phyloP scores from a whole-genome alignment of 208 protist species.

The Trypanosomatidae sp. region DNA sequence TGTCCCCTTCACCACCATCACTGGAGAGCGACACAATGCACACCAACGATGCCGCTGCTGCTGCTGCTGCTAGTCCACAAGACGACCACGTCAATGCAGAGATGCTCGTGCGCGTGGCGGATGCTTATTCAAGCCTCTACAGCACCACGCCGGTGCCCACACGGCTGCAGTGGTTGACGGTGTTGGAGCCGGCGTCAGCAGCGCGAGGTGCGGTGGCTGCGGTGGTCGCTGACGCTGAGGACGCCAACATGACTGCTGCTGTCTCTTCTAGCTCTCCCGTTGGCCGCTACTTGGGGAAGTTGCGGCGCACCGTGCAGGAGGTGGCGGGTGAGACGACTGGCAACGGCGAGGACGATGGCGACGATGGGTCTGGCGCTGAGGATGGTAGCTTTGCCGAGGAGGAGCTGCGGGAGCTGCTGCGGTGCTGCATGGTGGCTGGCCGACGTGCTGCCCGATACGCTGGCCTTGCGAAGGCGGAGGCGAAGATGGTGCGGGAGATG shows the following conservation, averaged over 20 bases:
- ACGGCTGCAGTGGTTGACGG: slow-evolving; percentile 27
- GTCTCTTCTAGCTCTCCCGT: background rate
- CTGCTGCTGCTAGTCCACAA: too few species aligned
- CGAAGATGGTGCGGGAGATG: slow-evolving; percentile 21
- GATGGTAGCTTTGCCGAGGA: slow-evolving; percentile 59
- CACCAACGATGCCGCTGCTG: too few species aligned
- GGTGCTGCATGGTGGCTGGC: slow-evolving; percentile 37
- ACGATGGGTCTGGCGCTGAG: too few species aligned
- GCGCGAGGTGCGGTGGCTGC: background rate
- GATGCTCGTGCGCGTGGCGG: slow-evolving; percentile 19
- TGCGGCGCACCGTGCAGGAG: background rate
- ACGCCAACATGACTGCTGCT: background rate
- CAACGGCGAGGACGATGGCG: slow-evolving; percentile 11
- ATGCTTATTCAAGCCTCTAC: slow-evolving; percentile 46
- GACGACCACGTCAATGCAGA: too few species aligned
- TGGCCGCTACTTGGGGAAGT: slow-evolving; percentile 13
- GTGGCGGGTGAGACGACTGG: background rate
- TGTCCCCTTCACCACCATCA: too few species aligned
- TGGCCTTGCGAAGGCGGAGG: slow-evolving; percentile 3
- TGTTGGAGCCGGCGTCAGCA: background rate
- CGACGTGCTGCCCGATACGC: slow-evolving; percentile 21
- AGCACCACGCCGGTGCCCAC: slow-evolving; percentile 50
- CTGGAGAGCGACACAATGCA: too few species aligned
- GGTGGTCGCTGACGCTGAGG: background rate
- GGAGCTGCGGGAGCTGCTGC: slow-evolving; percentile 45